Percentiles rank a stretch among this genome's conserved stretches.
phyloP scores from a whole-genome alignment of 129 eudicot genomes.

The Tagetes erecta region DNA sequence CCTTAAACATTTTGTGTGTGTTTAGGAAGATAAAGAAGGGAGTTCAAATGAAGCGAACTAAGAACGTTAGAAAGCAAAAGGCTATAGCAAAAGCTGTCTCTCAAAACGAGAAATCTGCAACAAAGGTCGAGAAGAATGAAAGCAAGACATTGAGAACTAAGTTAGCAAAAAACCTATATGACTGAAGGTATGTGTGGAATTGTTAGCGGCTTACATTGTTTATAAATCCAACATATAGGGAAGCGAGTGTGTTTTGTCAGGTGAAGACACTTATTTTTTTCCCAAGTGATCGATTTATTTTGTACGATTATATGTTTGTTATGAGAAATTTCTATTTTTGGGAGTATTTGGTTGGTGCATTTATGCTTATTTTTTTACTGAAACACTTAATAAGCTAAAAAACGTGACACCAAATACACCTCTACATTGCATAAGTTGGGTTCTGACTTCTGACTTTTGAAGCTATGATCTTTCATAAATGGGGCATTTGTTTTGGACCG shows the following conservation, averaged over 20 bases:
- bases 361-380: no score
- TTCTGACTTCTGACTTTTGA: no score
- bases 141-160: slow-evolving; percentile 68
- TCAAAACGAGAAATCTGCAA: slow-evolving; percentile 54
- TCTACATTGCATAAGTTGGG: no score
- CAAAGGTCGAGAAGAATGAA: slow-evolving; percentile 57
- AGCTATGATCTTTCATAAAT: no score
- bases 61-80: slow-evolving; percentile 66
- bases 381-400: no score
- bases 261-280: not conserved
- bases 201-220: slow-evolving; percentile 2
- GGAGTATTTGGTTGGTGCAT: no score
- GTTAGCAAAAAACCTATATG: slow-evolving; percentile 72
- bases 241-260: slow-evolving; percentile 9
- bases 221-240: slow-evolving; percentile 4
- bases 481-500: no score
- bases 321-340: not conserved
- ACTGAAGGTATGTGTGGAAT: slow-evolving; percentile 35
- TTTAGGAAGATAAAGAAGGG: slow-evolving; percentile 68
- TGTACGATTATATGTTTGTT: not conserved
- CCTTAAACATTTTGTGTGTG: not conserved
- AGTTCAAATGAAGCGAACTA: slow-evolving; percentile 84
- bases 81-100: slow-evolving; percentile 88
- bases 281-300: not conserved
- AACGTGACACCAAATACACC: no score